Percentiles rank a stretch among this genome's conserved stretches.
Conservation (phyloP, 768 basidiomycete species). For the Xerocomellus amylosporus region DNA sequence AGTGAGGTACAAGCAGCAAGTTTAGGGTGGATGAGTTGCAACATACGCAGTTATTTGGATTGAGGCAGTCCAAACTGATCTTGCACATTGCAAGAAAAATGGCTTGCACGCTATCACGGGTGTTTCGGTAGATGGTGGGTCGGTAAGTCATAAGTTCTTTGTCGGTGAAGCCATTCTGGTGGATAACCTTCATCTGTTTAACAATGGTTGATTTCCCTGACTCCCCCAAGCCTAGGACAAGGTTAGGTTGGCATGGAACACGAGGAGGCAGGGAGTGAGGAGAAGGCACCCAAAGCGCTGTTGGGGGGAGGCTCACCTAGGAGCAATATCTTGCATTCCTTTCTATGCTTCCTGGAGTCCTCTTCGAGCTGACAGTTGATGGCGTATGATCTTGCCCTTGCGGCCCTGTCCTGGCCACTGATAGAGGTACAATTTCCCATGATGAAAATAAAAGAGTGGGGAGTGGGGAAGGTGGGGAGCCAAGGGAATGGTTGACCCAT, state of each 20-base stretch:
- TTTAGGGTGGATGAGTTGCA: accelerated
- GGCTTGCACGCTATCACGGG: slow-evolving; percentile 85
- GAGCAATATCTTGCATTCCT: slow-evolving; percentile 90
- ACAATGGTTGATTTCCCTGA: slow-evolving; percentile 95
- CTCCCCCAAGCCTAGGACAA: slow-evolving; percentile 80
- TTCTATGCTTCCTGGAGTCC: slow-evolving; percentile 74
- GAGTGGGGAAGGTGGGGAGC: neutral
- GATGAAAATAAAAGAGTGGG: slow-evolving; percentile 11
- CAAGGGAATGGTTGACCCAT: neutral
- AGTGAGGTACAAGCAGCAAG: neutral
- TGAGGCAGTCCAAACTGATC: slow-evolving; percentile 73
- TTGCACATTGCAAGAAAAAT: slow-evolving; percentile 85
- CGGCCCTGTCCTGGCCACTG: slow-evolving; percentile 45
- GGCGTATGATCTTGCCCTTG: slow-evolving; percentile 60
- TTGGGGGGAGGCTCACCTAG: slow-evolving; percentile 59
- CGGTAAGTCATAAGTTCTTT: slow-evolving; percentile 77
- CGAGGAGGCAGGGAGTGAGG: neutral
- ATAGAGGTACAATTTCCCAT: slow-evolving; percentile 72
- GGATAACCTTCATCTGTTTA: slow-evolving; percentile 99
- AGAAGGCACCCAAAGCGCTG: slow-evolving; percentile 7
- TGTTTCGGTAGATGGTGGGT: slow-evolving; percentile 79
- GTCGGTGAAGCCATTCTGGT: slow-evolving; percentile 83
- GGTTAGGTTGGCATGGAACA: neutral
- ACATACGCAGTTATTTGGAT: slow-evolving; percentile 57
- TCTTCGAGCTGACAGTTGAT: slow-evolving; percentile 87